Evolutionary conservation across 345 rosid genomes (phyloP), one percentile per base, ranked within the genome.

Genomic region (Erucastrum elatum): DNA sequence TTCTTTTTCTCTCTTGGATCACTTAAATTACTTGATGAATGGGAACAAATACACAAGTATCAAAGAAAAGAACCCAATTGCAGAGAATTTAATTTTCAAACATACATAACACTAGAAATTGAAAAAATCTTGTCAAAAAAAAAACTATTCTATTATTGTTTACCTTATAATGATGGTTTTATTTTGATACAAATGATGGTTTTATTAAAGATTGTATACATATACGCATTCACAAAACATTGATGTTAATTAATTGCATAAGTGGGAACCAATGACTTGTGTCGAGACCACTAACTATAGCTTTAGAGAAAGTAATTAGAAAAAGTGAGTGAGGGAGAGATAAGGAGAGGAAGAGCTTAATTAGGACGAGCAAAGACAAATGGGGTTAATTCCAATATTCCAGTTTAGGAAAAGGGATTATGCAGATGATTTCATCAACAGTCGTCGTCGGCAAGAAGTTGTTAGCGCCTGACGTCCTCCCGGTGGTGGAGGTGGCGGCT

Each of bases 241-340:
- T 9, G 27, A 10, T 12, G 53, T 34, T 68, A 76, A 27, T 61
- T 4, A 44, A 69, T 60, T 68, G 29, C 53, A 46, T 21, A 76
- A 76, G 55, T 76, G 80, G 80, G 80, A 76, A 68, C 74, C 69
- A 69, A 33, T 35, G 63, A 76, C 55, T 69, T 76, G 49, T 62
- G 64, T 76, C 69, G 69, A 69, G 55, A 61, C 77, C 81, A 78
- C 85, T 67, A 71, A 81, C 75, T 67, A 82, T 82, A 72, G 53
- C 89, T 88, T 85, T 74, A 83, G 65, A 78, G 72, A 61, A 79
- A 64, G 68, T 30, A 44, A 60, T 12, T 30, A 68, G 29, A 55
- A 55, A 76, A 67, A 56, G 72, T 4, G 58, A n/a, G 71, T 37
- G 59, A 55, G 51, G 17, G 30, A 55, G 63, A 25, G 33, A 55